A percentile compares a stretch with the other conserved stretches of the same genome.
These are phyloP conservation scores for Mortierella antarctica DNA, from an alignment of 192 early-diverging fungal genomes.

Conservation along the genomic window DNA sequence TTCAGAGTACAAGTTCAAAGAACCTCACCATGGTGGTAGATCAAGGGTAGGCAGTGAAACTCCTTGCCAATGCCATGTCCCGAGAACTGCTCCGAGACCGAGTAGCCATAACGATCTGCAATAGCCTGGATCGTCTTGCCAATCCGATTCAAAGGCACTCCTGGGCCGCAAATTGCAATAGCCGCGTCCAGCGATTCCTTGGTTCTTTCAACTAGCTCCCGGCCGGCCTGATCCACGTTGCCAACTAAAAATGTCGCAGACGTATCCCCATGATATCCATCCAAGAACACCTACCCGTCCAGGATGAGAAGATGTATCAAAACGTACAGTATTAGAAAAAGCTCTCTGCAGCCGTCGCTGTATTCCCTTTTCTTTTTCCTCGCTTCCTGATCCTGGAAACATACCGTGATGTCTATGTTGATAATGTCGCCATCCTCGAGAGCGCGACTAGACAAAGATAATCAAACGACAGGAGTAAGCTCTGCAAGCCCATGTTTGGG, in stretches of 20 bases:
- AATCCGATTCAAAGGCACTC: constrained; percentile 74
- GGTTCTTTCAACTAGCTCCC: constrained; percentile 82
- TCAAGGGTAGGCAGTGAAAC: constrained; percentile 86
- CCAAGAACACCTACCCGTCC: constrained; percentile 82
- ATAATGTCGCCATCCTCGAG: constrained; percentile 96
- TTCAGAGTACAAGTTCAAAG: neutral
- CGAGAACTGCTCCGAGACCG: constrained; percentile 77
- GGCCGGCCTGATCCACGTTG: constrained; percentile 80
- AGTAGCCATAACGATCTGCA: constrained; percentile 65
- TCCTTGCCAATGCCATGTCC: constrained; percentile 89
- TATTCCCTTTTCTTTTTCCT: constrained; percentile 66
- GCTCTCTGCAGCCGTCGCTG: neutral
- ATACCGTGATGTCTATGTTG: constrained; percentile 90
- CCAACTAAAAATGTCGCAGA: constrained; percentile 97
- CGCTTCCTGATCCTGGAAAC: constrained; percentile 11
- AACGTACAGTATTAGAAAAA: constrained; percentile 53
- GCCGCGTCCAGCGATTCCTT: constrained; percentile 90
- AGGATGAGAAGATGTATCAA: constrained; percentile 80
- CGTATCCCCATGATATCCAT: constrained; percentile 94
- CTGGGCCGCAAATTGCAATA: constrained; percentile 84
- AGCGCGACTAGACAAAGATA: constrained; percentile 66
- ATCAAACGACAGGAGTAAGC: constrained; percentile 10
- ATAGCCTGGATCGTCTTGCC: constrained; percentile 70
- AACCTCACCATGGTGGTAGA: constrained; percentile 76
- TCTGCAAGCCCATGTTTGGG: neutral